phyloP scores from a whole-genome alignment of 1,284 basidiomycete genomes.

The Wolfiporia cocos region DNA sequence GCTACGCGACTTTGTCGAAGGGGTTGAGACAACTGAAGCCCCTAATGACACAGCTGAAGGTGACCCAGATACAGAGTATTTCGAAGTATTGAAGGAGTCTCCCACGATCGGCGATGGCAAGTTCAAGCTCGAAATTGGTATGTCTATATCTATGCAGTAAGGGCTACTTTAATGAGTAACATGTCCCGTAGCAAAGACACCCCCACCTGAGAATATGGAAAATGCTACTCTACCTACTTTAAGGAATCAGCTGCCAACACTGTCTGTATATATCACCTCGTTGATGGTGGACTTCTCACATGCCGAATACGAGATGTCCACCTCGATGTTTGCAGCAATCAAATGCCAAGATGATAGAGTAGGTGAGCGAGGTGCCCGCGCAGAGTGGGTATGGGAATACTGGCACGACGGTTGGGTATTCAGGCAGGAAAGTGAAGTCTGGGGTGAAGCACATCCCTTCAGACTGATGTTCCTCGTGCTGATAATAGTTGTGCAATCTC shows the following conservation, averaged over 20 bases:
- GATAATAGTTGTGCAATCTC: too few species aligned
- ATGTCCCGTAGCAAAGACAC: constrained; percentile 13
- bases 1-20: constrained; percentile 46
- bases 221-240: constrained; percentile 15
- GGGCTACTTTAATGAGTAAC: too few species aligned
- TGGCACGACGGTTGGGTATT: constrained; percentile 65
- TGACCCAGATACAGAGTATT: constrained; percentile 29
- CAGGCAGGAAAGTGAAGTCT: constrained; percentile 63
- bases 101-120: constrained; percentile 65
- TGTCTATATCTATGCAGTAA: too few species aligned
- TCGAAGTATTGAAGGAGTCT: constrained; percentile 58
- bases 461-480: background rate
- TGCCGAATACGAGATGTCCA: constrained; percentile 50
- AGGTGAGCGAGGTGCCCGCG: constrained; percentile 57
- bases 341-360: constrained; percentile 56
- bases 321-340: constrained; percentile 69
- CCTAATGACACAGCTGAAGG: constrained; percentile 7
- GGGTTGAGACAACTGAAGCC: constrained; percentile 7
- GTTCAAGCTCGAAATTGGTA: constrained; percentile 67
- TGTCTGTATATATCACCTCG: constrained; percentile 67
- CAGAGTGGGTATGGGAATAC: constrained; percentile 70
- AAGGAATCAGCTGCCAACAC: constrained; percentile 25
- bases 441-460: constrained; percentile 37
- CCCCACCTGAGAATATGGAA: constrained; percentile 10
- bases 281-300: constrained; percentile 54